Evolutionary conservation across 2,329 filamentous ascomycete genomes (phyloP).

Genomic region (Aspergillus latus): DNA sequence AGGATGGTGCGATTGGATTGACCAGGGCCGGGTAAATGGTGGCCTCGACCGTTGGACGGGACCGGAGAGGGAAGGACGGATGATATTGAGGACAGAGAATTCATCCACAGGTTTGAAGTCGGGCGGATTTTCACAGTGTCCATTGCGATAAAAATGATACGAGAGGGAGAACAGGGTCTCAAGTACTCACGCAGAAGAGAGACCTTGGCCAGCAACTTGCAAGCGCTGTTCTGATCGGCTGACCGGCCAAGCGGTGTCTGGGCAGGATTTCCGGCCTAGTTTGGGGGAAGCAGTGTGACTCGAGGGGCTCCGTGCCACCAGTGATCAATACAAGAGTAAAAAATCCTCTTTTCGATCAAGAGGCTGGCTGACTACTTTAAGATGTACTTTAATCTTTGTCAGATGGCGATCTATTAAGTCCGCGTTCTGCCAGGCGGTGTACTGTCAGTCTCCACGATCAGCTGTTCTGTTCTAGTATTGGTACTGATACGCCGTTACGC

Average conservation of each 20-base stretch:
- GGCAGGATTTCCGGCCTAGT: neutral
- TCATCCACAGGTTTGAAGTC: neutral
- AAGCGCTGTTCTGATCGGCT: neutral
- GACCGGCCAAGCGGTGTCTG: neutral
- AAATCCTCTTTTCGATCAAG: neutral
- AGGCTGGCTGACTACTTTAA: neutral
- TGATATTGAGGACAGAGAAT: neutral
- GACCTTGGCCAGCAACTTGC: neutral
- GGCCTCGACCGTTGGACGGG: constrained; percentile 5
- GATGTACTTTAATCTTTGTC: neutral
- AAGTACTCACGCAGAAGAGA: constrained; percentile 6
- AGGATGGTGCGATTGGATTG: constrained; percentile 15
- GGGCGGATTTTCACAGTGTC: neutral
- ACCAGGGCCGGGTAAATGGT: constrained; percentile 8
- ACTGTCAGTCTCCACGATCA: neutral
- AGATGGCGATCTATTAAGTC: constrained; percentile 2
- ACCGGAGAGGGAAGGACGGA: neutral
- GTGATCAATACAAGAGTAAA: neutral
- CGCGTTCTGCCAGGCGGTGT: constrained; percentile 10
- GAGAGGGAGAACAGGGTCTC: neutral
- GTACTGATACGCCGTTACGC: neutral
- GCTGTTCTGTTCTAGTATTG: neutral
- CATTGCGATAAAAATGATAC: neutral
- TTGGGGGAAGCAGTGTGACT: constrained; percentile 7
- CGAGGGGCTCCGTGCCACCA: constrained; percentile 1